Evolutionary conservation across 2,329 filamentous ascomycete species (phyloP), one percentile per base, ranked within the genome.

Genomic region (Ceratocystis harringtonii): DNA sequence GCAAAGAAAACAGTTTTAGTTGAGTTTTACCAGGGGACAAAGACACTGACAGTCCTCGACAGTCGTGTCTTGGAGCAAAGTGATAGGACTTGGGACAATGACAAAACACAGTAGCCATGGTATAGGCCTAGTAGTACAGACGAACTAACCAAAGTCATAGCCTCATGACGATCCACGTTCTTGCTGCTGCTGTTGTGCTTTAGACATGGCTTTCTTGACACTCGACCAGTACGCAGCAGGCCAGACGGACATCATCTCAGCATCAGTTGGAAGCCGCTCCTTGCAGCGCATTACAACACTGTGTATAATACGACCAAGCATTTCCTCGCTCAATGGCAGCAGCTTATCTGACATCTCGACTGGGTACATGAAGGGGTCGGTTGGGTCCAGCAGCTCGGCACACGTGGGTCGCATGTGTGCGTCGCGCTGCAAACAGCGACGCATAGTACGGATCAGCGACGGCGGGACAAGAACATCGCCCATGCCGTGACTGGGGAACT

Each of bases 401-500:
- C 84, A 86, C 0, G 85, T 85, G 2, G 85, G 85, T 1, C 86
- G 79, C 71, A 82, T 76, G 69, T 82, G 79, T 69, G 81, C 81
- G 69, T 88, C 83, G 63, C 85, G 80, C 70, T 78, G 79, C 7
- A 89, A 77, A 70, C 85, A 88, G 17, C 80, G 78, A 70, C 77
- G 81, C 78, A 89, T 78, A 0, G 85, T 87, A 36, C 80, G 76
- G 43, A 88, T 73, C 12, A 88, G 75, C 10, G 80, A 81, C 0
- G 78, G 75, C 0, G 85, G 85, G 0, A 89, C 83, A 0, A 77
- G 76, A 0, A 80, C 78, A 63, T 79, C 86, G 55, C 89, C 89
- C 62, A 91, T 77, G 12, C 86, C 89, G 2, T 81, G 78, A 0
- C 84, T 79, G 0, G 87, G 87, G 71, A 86, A 94, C 65, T 89